Evolutionary conservation across 108 stramenopile genomes (phyloP).

Genomic region (Asterionellopsis glacialis): DNA sequence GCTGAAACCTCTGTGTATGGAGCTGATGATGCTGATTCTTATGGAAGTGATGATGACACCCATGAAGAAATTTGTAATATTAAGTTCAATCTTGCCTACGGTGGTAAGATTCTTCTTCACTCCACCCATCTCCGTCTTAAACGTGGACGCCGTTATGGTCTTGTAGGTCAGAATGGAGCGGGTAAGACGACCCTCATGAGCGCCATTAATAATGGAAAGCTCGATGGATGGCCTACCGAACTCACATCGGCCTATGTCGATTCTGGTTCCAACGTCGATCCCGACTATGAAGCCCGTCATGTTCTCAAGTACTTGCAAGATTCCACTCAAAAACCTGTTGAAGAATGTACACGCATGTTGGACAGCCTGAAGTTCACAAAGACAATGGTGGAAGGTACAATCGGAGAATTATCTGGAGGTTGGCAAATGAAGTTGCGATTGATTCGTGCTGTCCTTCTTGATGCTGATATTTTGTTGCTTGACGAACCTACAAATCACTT

Average conservation of each 20-base stretch:
- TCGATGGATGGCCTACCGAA: conserved; percentile 93
- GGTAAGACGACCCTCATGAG: conserved; percentile 98
- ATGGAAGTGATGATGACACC: conserved; percentile 87
- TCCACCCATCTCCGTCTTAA: conserved; percentile 89
- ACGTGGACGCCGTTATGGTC: conserved; percentile 94
- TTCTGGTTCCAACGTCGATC: conserved; percentile 90
- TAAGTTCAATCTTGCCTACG: conserved; percentile 92
- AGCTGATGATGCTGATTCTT: conserved; percentile 54
- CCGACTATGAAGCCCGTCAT: conserved; percentile 70
- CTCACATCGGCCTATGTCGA: conserved; percentile 94
- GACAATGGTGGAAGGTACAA: conserved; percentile 80
- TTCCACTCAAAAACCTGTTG: conserved; percentile 47
- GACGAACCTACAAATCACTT: conserved; percentile 71
- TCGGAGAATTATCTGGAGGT: conserved; percentile 93
- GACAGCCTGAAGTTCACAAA: conserved; percentile 83
- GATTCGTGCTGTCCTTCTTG: conserved; percentile 68
- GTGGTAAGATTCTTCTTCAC: conserved; percentile 96
- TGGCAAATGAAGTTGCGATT: conserved; percentile 96
- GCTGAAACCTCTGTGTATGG: conserved; percentile 39
- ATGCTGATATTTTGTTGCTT: conserved; percentile 76
- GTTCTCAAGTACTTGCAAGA: conserved; percentile 53
- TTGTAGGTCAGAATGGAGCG: conserved; percentile 95
- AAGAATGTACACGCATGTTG: conserved; percentile 70
- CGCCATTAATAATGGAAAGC: conserved; percentile 93
- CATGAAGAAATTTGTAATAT: conserved; percentile 91